Percentiles rank a stretch among this genome's conserved stretches.
Evolutionary conservation across 257 asterid species (phyloP).

Genomic region (Rubia yunnanensis): DNA sequence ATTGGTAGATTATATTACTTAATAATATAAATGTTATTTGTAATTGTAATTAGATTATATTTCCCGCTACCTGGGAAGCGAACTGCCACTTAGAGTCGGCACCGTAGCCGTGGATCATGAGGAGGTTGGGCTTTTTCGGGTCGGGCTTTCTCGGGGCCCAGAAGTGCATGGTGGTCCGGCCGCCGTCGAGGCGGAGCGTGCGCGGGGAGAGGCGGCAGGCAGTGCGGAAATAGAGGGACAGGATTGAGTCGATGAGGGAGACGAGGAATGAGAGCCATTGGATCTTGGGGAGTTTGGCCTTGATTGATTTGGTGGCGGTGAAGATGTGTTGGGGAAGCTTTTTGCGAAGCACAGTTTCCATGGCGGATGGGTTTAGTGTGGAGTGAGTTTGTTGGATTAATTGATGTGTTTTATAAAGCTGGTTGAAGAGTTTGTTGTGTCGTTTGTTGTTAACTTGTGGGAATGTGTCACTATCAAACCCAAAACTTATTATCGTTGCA

Average conservation of each 20-base stretch:
- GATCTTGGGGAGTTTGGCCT: slow-evolving; percentile 25
- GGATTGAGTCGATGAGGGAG: slow-evolving; percentile 31
- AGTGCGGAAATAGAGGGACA: slow-evolving; percentile 44
- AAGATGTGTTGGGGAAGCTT: slow-evolving; percentile 23
- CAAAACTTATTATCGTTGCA: not conserved
- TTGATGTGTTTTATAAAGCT: not conserved
- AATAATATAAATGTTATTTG: too few species aligned
- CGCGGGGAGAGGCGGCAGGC: slow-evolving; percentile 48
- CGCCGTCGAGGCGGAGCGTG: slow-evolving; percentile 39
- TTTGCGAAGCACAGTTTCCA: slow-evolving; percentile 27
- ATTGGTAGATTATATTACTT: too few species aligned
- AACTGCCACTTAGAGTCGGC: slow-evolving; percentile 61
- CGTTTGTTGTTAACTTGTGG: not conserved
- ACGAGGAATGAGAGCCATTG: slow-evolving; percentile 35
- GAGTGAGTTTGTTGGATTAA: not conserved
- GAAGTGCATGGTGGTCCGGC: slow-evolving; percentile 53
- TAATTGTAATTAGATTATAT: too few species aligned
- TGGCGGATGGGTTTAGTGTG: not conserved
- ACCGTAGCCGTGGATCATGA: slow-evolving; percentile 61
- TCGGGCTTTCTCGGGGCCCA: slow-evolving; percentile 42
- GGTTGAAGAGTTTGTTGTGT: not conserved
- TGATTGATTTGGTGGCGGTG: slow-evolving; percentile 15
- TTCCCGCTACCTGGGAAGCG: slow-evolving; percentile 36
- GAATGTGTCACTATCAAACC: not conserved
- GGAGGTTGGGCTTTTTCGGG: slow-evolving; percentile 45